Evolutionary conservation across 2,329 filamentous ascomycete species (phyloP), one percentile per base, ranked within the genome.

Genomic region (Neofusicoccum ribis): DNA sequence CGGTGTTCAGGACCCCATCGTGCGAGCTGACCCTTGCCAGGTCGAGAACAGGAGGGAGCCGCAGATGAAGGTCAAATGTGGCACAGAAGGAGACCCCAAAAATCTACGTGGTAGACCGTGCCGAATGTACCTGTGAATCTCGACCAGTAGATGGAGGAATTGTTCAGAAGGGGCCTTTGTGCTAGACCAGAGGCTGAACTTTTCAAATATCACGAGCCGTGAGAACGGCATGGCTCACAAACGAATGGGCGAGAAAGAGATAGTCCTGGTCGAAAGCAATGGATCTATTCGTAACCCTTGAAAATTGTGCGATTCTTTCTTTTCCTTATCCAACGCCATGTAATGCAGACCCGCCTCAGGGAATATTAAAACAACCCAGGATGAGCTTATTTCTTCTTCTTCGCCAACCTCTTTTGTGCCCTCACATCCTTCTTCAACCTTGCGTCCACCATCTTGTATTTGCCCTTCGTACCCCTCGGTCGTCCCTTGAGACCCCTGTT

Each of bases 401-500:
- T 93, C 75, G 86, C 84, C 68, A 87, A 74, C 73, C 93, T 86
- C 87, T 97, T 97, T 79, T 94, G 85, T 2, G 91, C 93, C 76
- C 93, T 84, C 63, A 95, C 85, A 83, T 98, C 95, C 88, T 97
- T 98, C 88, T 97, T 97, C 88, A 97, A 88, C 71, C 95, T 86
- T 14, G 91, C 83, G 80, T 98, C 94, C 63, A 99, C 94, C 84
- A 99, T 96, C 84, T 96, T 96, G 78, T 99, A 99, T 70, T 92
- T 89, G 43, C 94, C 94, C 86, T 97, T 97, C 27, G 97, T 92
- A 66, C 94, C 95, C 77, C 88, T 90, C 2, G 95, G 95, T 71
- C 94, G 85, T 20, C 93, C 94, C 76, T 91, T 87, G 74, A 96
- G 88, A 73, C 92, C 94, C 70, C 88, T 89, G 78, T 98, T 97